A percentile compares a stretch with the other conserved stretches of the same genome.
phyloP scores from a whole-genome alignment of 164 flowering plant species.

The Buxus sempervirens region DNA sequence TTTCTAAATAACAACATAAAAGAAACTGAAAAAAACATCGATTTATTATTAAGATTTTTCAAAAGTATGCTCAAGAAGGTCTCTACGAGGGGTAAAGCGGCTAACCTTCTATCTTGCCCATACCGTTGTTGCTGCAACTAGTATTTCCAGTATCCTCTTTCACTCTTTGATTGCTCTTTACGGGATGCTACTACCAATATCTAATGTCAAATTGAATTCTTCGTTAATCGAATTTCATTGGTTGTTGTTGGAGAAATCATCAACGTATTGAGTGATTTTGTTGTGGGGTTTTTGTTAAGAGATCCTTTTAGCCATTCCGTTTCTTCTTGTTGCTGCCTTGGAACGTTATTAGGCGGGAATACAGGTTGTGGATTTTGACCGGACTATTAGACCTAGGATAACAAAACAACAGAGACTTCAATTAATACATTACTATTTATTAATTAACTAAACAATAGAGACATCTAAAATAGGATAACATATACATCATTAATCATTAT shows the following conservation, averaged over 20 bases:
- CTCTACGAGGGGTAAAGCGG: constrained; percentile 55
- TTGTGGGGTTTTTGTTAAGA: too few relatives aligned
- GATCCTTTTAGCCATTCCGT: too few relatives aligned
- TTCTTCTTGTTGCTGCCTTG: too few relatives aligned
- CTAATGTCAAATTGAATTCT: background rate
- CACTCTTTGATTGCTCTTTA: background rate
- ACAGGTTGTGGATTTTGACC: too few relatives aligned
- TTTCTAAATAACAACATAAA: too few relatives aligned
- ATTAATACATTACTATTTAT: too few relatives aligned
- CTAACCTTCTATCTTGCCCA: constrained; percentile 50
- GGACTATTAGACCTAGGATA: too few relatives aligned
- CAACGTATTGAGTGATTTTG: background rate
- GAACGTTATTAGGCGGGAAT: too few relatives aligned
- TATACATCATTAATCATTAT: too few relatives aligned
- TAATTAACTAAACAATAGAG: too few relatives aligned
- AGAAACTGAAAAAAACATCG: constrained; percentile 55
- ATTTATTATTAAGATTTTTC: constrained; percentile 52
- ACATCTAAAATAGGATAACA: too few relatives aligned
- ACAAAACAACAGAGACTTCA: too few relatives aligned
- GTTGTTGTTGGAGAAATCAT: background rate
- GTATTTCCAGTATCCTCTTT: constrained; percentile 15
- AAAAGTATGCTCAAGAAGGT: constrained; percentile 48
- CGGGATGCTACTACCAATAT: background rate
- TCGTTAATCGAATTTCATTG: background rate
- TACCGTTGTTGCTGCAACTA: constrained; percentile 43